phyloP scores from a whole-genome alignment of 169 alveolate species.

The Plasmodium relictum region DNA sequence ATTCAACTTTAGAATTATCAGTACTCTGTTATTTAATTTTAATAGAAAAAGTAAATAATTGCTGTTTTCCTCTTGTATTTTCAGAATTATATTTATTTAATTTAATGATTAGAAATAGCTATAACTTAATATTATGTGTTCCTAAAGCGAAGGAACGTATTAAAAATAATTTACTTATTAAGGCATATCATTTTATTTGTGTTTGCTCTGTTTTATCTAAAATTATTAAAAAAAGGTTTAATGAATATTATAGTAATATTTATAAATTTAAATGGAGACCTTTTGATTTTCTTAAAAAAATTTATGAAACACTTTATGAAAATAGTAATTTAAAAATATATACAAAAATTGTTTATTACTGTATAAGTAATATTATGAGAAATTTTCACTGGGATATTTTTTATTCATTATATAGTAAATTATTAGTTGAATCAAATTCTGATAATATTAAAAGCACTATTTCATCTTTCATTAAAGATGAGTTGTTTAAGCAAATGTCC shows the following conservation, averaged over 20 bases:
- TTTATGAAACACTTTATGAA: conserved; percentile 32
- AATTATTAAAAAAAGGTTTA: conserved; percentile 28
- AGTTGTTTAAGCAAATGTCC: conserved; percentile 44
- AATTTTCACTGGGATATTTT: conserved; percentile 68
- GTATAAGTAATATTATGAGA: conserved; percentile 74
- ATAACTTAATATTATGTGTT: conserved; percentile 65
- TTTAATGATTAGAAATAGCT: conserved; percentile 77
- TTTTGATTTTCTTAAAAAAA: conserved; percentile 43
- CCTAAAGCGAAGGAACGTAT: conserved; percentile 29
- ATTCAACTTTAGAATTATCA: conserved; percentile 73
- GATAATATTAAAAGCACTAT: conserved; percentile 35
- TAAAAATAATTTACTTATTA: conserved; percentile 25
- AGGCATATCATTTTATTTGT: conserved; percentile 66
- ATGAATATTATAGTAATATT: conserved; percentile 42
- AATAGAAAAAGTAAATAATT: conserved; percentile 50
- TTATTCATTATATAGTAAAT: conserved; percentile 37
- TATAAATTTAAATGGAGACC: conserved; percentile 77
- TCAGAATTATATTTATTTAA: conserved; percentile 71
- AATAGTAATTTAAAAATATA: conserved; percentile 17
- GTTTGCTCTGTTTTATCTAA: conserved; percentile 40
- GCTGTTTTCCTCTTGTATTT: conserved; percentile 46
- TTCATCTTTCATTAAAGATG: conserved; percentile 55
- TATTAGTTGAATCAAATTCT: conserved; percentile 17
- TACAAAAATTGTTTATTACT: conserved; percentile 37
- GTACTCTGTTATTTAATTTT: conserved; percentile 55